Percentiles rank a stretch among this genome's conserved stretches.
phyloP scores from a whole-genome alignment of 1,139 yeast species.

The Geotrichum candidum region DNA sequence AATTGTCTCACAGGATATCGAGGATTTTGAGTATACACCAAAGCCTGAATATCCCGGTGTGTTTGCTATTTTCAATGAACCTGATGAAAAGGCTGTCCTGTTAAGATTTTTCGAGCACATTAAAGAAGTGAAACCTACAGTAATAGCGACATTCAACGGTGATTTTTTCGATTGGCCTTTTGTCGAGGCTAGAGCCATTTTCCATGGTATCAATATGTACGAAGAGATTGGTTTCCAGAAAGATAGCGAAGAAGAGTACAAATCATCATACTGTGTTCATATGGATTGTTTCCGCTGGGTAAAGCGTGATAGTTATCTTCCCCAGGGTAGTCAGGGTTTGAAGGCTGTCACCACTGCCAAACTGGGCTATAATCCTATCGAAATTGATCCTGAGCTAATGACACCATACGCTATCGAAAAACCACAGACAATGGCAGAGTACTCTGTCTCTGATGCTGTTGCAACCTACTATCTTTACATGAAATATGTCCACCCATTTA shows the following conservation, averaged over 20 bases:
- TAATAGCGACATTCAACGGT: constrained; percentile 95
- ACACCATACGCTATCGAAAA: constrained; percentile 93
- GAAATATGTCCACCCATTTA: constrained; percentile 96
- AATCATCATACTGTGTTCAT: constrained; percentile 87
- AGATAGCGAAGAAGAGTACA: constrained; percentile 85
- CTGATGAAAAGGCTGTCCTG: constrained; percentile 70
- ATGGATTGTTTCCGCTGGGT: constrained; percentile 99
- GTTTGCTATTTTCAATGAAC: constrained; percentile 86
- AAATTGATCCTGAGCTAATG: constrained; percentile 96
- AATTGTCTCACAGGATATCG: constrained; percentile 88
- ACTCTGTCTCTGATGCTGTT: constrained; percentile 98
- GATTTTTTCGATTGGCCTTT: constrained; percentile 99
- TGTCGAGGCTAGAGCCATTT: constrained; percentile 78
- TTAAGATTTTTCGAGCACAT: constrained; percentile 83
- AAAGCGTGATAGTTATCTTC: constrained; percentile 94
- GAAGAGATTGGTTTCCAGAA: constrained; percentile 91
- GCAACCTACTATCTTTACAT: constrained; percentile 94
- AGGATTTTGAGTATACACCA: constrained; percentile 96
- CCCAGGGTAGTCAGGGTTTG: constrained; percentile 97
- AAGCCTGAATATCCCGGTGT: constrained; percentile 91
- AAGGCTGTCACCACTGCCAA: constrained; percentile 97
- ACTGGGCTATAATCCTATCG: constrained; percentile 93
- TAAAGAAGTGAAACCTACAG: constrained; percentile 83
- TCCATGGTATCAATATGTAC: constrained; percentile 82
- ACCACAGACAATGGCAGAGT: constrained; percentile 89